Percentiles rank a stretch among this genome's conserved stretches.
phyloP scores from a whole-genome alignment of 2,329 filamentous ascomycete genomes.

The Alternaria consortialis region DNA sequence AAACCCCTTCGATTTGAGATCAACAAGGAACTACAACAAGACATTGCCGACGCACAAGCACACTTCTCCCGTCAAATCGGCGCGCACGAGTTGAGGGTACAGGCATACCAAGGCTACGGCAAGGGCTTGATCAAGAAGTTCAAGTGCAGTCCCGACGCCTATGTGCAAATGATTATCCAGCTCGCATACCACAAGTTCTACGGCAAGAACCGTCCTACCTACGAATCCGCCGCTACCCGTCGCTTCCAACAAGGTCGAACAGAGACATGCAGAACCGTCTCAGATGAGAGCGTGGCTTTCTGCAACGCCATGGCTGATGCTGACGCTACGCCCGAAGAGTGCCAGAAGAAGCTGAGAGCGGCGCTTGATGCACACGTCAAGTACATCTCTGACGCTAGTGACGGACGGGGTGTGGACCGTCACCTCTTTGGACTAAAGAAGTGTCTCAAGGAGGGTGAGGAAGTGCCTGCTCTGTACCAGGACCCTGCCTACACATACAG shows the following conservation, averaged over 20 bases:
- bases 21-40: constrained; percentile 74
- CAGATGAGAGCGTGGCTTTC: constrained; percentile 89
- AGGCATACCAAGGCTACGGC: constrained; percentile 96
- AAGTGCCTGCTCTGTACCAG: constrained; percentile 81
- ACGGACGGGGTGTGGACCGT: constrained; percentile 92
- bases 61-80: constrained; percentile 86
- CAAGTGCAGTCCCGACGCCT: constrained; percentile 96
- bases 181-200: constrained; percentile 99
- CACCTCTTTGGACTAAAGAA: constrained; percentile 98
- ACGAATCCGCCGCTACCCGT: constrained; percentile 93
- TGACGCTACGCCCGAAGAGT: constrained; percentile 68
- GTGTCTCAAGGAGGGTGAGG: constrained; percentile 80
- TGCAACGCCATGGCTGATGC: constrained; percentile 85
- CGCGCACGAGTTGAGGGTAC: constrained; percentile 89
- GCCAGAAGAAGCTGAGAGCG: constrained; percentile 79
- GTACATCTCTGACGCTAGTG: constrained; percentile 88
- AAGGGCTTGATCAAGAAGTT: constrained; percentile 99
- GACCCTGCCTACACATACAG: constrained; percentile 89
- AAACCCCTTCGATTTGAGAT: constrained; percentile 79
- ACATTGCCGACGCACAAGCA: constrained; percentile 78
- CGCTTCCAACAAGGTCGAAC: constrained; percentile 97
- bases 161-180: constrained; percentile 98
- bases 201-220: constrained; percentile 95
- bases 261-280: constrained; percentile 92
- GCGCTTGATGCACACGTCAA: constrained; percentile 84